phyloP scores from a whole-genome alignment of 495 filamentous ascomycete species.

The Ramalina intermedia region DNA sequence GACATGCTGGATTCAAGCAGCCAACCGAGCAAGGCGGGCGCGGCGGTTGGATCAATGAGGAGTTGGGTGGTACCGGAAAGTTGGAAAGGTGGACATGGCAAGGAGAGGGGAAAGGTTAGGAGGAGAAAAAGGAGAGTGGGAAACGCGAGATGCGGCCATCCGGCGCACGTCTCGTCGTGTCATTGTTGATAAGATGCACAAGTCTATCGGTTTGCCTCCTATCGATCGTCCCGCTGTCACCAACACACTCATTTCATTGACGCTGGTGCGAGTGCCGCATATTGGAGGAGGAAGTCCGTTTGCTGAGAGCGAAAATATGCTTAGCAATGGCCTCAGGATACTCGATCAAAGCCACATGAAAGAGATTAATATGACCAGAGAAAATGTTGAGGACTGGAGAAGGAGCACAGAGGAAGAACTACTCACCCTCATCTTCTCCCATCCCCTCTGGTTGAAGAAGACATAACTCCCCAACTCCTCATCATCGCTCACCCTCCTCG shows the following conservation, averaged over 20 bases:
- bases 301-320: neutral
- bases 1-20: too few relatives aligned
- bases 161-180: too few relatives aligned
- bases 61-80: too few relatives aligned
- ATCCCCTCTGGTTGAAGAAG: slow-evolving; percentile 71
- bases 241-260: neutral
- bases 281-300: neutral
- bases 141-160: too few relatives aligned
- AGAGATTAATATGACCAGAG: neutral
- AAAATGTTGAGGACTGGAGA: neutral
- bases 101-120: neutral
- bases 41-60: too few relatives aligned
- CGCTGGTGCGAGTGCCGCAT: neutral
- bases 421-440: slow-evolving; percentile 72
- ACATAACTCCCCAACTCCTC: slow-evolving; percentile 80
- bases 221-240: neutral
- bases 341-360: neutral
- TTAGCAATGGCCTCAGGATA: neutral
- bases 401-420: neutral
- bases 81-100: neutral
- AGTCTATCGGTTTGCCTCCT: neutral
- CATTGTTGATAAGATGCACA: neutral
- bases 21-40: too few relatives aligned
- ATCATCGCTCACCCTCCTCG: slow-evolving; percentile 47
- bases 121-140: neutral